A percentile compares a stretch with the other conserved stretches of the same genome.
Conservation (phyloP, 768 basidiomycete species). For the Tephrocybe sp. region DNA sequence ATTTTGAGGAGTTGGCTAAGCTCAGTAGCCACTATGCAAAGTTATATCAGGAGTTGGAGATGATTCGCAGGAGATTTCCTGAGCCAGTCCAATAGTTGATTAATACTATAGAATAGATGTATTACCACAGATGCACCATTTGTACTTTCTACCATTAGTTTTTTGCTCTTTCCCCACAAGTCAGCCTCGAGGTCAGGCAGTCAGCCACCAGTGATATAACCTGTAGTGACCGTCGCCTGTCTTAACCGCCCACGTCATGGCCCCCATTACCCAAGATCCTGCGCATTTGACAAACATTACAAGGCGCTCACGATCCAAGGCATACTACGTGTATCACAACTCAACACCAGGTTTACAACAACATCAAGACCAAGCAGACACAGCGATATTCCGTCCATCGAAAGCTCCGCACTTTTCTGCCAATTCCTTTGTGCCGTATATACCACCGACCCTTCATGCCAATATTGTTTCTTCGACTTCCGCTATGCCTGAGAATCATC, state of each 20-base stretch:
- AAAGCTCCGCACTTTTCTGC: not conserved
- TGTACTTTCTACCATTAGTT: too few relatives aligned
- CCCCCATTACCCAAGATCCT: slow-evolving; percentile 5
- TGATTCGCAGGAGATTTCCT: slow-evolving; percentile 39
- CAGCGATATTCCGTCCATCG: not conserved
- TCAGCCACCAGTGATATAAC: slow-evolving; percentile 7
- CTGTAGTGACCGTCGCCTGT: not conserved
- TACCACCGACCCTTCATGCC: slow-evolving; percentile 16
- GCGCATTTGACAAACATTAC: not conserved
- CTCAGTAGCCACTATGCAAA: slow-evolving; percentile 42
- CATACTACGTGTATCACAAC: not conserved
- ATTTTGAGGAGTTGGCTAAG: slow-evolving; percentile 46
- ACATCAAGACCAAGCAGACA: slow-evolving; percentile 7
- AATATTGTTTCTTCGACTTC: slow-evolving; percentile 14
- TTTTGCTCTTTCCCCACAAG: not conserved
- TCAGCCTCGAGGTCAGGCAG: too few relatives aligned
- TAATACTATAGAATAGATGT: not conserved
- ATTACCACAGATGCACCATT: not conserved
- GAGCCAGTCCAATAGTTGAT: slow-evolving; percentile 12
- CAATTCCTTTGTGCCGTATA: slow-evolving; percentile 9
- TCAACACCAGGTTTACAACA: slow-evolving; percentile 1
- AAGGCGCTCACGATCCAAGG: not conserved
- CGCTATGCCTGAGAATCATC: not conserved
- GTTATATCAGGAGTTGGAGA: slow-evolving; percentile 51
- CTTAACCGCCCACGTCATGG: slow-evolving; percentile 1